Evolutionary conservation across 768 basidiomycete genomes (phyloP).

Genomic region (Suillus spraguei): DNA sequence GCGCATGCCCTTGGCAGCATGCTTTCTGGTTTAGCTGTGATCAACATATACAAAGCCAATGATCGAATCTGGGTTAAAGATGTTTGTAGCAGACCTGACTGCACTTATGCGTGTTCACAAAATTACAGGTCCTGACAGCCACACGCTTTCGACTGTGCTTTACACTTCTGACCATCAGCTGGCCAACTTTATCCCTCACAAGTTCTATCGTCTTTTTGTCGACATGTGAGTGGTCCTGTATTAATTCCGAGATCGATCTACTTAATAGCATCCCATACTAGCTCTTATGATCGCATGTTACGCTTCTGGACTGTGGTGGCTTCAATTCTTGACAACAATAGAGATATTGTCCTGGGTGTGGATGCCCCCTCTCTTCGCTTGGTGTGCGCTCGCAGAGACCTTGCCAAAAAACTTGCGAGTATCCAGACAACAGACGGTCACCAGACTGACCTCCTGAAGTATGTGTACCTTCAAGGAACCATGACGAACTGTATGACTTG

Average conservation of each 20-base stretch:
- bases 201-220: neutral
- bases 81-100: constrained; percentile 5
- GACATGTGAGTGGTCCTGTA: neutral
- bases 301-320: constrained; percentile 7
- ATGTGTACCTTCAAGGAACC: neutral
- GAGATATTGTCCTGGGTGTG: constrained; percentile 9
- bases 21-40: constrained; percentile 4
- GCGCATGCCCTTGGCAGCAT: constrained; percentile 9
- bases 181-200: neutral
- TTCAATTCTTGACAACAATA: neutral
- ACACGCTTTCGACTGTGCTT: constrained; percentile 2
- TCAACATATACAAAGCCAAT: constrained; percentile 1
- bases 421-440: neutral
- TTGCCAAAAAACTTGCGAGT: constrained; percentile 13
- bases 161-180: neutral
- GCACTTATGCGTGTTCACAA: neutral
- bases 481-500: neutral
- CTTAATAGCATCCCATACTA: neutral
- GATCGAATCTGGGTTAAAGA: constrained; percentile 7
- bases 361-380: neutral
- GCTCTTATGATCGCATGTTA: constrained; percentile 2
- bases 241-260: neutral
- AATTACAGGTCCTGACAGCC: neutral
- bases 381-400: constrained; percentile 3
- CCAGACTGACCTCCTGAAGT: neutral